These are phyloP conservation scores for Dactylellina leptospora DNA, from an alignment of 2,329 filamentous ascomycete species.

Conservation along the genomic window DNA sequence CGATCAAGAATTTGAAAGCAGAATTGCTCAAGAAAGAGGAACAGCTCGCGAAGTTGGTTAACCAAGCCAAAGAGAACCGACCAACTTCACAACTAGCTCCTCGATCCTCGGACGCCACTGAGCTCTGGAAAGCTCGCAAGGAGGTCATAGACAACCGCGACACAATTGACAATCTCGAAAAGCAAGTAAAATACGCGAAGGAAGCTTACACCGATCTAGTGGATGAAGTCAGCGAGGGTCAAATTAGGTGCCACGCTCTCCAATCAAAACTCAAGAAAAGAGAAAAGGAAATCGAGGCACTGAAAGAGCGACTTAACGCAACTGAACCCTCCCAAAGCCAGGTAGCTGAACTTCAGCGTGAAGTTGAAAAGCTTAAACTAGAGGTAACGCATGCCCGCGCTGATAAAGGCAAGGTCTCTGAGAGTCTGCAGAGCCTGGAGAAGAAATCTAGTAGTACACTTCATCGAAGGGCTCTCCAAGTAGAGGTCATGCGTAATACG, in stretches of 20 bases:
- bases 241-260: background rate
- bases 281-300: background rate
- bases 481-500: conserved; percentile 19
- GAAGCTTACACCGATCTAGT: conserved; percentile 14
- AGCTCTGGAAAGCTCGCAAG: background rate
- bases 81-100: background rate
- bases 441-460: conserved; percentile 6
- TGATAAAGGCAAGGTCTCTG: background rate
- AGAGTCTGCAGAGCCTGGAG: conserved; percentile 6
- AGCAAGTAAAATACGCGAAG: background rate
- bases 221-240: background rate
- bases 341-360: background rate
- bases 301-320: background rate
- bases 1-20: background rate
- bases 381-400: background rate
- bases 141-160: background rate
- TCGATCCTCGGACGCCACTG: background rate
- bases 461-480: conserved; percentile 10
- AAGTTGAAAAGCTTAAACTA: background rate
- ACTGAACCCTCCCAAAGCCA: background rate
- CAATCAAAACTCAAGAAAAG: conserved; percentile 2
- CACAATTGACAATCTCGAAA: background rate
- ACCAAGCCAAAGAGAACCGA: conserved; percentile 1
- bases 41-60: background rate
- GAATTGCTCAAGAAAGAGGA: background rate